Base-by-base conservation (phyloP, 2,329 filamentous ascomycete species). In the Delphinella strobiligena region DNA sequence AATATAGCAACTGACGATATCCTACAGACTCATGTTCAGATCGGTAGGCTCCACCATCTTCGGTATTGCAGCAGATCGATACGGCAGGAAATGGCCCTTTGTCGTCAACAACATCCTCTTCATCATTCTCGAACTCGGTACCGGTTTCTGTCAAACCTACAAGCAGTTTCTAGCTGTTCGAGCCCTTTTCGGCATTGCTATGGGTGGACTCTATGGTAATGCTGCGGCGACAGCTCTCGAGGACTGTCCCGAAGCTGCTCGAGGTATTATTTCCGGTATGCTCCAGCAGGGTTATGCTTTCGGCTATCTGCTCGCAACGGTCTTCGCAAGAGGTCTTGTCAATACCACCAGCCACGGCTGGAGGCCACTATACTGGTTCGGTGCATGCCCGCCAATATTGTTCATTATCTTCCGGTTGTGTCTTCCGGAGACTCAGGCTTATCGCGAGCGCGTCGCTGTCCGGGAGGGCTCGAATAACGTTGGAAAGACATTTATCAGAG, bases 311-410 rank as follows among this genome's bases (percentile, higher is more conserved):
- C 61, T 76, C 2, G 71, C 71, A 0, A 69, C 70, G 1, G 69
- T 71, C 8, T 74, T 75, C 50, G 63, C 60, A n/a, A 51, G 61
- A 31, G 82, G 68, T 5, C 69, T 88, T 10, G 73, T 86, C 34
- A 64, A 80, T 56, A 88, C 82, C 1, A 87, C 83, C 1, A 57
- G 74, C 1, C 78, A 91, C 53, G 76, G 71, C 37, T 93, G 85
- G 86, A 71, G 85, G 5, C 82, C 84, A 0, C 66, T 91, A 0
- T 93, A 78, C 65, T 93, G 85, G 85, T 91, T 93, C 56, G 84
- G 78, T n/a, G 82, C 85, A 4, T 72, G 78, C 30, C 82, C 82
- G 0, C 85, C 86, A 0, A 69, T 84, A 3, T 55, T 91, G 32
- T 80, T 91, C 60, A 91, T 91, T 53, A 51, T 78, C 40, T 83